Base-by-base conservation (phyloP, 352 stramenopile genomes). In the Halophytophthora batemanensis region DNA sequence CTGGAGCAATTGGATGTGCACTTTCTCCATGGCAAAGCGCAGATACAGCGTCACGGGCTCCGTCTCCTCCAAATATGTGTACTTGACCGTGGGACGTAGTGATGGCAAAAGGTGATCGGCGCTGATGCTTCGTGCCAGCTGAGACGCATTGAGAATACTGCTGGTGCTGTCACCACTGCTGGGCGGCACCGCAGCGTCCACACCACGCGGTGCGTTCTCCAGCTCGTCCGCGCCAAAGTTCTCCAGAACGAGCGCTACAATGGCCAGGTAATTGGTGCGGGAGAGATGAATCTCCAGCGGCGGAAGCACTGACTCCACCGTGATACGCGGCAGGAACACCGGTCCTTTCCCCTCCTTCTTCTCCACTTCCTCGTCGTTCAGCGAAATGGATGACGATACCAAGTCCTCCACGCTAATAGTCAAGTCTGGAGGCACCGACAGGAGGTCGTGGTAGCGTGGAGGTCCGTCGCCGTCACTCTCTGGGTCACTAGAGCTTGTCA, bases 221-320 rank as follows among this genome's bases (percentile, higher is more conserved):
- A 88, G 61, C 28, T 80, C 61, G 6, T 90, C 78, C 2, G 77
- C 83, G 12, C 79, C 75, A 50, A 93, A 88, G 57, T 93, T 93
- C 17, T 90, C 68, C 28, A 72, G 43, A 18, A 92, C 47, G 0
- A 93, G 40, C 3, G 62, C 72, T 5, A 93, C 62, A n/a, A 87
- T 66, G 21, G 74, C 72, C 31, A 90, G 42, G 50, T 93, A 93
- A 41, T 56, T 66, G 0, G 67, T 77, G 34, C 67, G 67, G 13
- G 64, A 71, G 18, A 77, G 42, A 13, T 66, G 53, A 11, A 56
- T 46, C 44, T 66, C 59, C 10, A 77, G 18, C 21, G 62, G 53
- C 2, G 62, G 64, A 14, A 77, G 35, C 29, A 69, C 51, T 1
- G 67, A 77, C 22, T 86, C 48, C 25, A 93, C 74, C 4, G 66